These are phyloP conservation scores for Chytriomyces hyalinus DNA, from an alignment of 192 early-diverging fungal species.

Conservation along the genomic window DNA sequence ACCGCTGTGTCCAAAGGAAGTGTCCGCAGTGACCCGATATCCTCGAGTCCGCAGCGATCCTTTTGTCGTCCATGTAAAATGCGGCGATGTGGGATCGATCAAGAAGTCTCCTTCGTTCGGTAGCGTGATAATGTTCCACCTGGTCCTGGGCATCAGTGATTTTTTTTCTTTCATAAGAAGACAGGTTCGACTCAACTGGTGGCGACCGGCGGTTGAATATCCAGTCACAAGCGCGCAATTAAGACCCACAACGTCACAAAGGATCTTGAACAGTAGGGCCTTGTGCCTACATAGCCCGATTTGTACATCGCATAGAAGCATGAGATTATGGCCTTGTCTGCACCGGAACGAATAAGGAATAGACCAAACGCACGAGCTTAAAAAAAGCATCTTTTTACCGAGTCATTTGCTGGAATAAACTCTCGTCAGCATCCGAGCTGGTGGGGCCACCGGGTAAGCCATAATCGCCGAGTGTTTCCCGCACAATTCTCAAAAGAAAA, in stretches of 20 bases:
- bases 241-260: slow-evolving; percentile 50
- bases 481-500: slow-evolving; percentile 46
- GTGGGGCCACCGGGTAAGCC: slow-evolving; percentile 56
- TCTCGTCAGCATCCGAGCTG: slow-evolving; percentile 44
- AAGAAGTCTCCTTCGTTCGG: slow-evolving; percentile 43
- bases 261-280: slow-evolving; percentile 58
- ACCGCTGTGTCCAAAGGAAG: slow-evolving; percentile 56
- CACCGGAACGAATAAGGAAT: not conserved
- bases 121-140: slow-evolving; percentile 60
- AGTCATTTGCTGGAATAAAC: slow-evolving; percentile 47
- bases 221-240: slow-evolving; percentile 59
- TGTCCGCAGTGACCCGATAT: slow-evolving; percentile 44
- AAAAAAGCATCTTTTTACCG: slow-evolving; percentile 26
- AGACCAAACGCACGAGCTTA: not conserved
- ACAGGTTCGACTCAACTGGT: slow-evolving; percentile 42
- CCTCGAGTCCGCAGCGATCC: slow-evolving; percentile 49
- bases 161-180: not conserved
- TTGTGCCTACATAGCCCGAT: slow-evolving; percentile 60
- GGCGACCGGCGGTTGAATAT: slow-evolving; percentile 53
- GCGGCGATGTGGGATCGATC: slow-evolving; percentile 57
- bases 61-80: slow-evolving; percentile 59
- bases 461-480: slow-evolving; percentile 49
- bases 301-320: slow-evolving; percentile 49
- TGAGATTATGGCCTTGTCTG: slow-evolving; percentile 59
- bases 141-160: not conserved